phyloP scores from a whole-genome alignment of 2,329 filamentous ascomycete species.

The Amylocarpus encephaloides region DNA sequence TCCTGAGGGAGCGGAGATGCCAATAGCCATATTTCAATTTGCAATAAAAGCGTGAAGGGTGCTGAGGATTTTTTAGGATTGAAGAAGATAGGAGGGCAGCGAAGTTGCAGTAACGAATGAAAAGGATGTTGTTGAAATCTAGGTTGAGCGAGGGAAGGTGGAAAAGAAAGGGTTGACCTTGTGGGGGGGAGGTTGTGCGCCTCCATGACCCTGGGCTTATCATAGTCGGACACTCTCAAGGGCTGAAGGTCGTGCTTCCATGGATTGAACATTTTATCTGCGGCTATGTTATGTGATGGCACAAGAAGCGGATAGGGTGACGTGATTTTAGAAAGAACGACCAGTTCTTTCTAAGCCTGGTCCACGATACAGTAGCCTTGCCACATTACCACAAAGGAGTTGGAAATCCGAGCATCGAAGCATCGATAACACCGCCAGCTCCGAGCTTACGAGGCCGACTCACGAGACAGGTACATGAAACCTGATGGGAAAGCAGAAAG shows the following conservation, averaged over 20 bases:
- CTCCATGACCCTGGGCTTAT: conserved; percentile 3
- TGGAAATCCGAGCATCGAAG: too few species aligned
- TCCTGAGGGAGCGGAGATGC: conserved; percentile 8
- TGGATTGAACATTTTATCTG: conserved; percentile 11
- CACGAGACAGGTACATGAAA: too few species aligned
- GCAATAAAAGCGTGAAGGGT: too few species aligned
- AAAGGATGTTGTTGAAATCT: background rate
- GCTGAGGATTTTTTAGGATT: background rate
- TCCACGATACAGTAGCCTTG: background rate
- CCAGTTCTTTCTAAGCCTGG: background rate
- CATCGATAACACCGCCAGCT: too few species aligned
- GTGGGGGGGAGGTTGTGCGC: background rate
- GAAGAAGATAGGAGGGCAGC: background rate
- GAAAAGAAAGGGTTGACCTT: background rate
- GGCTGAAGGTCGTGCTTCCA: conserved; percentile 1
- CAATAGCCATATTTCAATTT: conserved; percentile 9
- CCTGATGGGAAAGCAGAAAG: too few species aligned
- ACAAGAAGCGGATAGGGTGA: conserved; percentile 12
- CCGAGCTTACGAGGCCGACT: too few species aligned
- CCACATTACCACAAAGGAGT: too few species aligned
- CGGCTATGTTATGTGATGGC: conserved; percentile 15
- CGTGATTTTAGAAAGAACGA: conserved; percentile 7
- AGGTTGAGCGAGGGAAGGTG: background rate
- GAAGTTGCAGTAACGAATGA: too few species aligned
- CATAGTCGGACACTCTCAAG: background rate